These are phyloP conservation scores for Penicillium rolfsii DNA, from an alignment of 2,329 filamentous ascomycete genomes.

Conservation along the genomic window DNA sequence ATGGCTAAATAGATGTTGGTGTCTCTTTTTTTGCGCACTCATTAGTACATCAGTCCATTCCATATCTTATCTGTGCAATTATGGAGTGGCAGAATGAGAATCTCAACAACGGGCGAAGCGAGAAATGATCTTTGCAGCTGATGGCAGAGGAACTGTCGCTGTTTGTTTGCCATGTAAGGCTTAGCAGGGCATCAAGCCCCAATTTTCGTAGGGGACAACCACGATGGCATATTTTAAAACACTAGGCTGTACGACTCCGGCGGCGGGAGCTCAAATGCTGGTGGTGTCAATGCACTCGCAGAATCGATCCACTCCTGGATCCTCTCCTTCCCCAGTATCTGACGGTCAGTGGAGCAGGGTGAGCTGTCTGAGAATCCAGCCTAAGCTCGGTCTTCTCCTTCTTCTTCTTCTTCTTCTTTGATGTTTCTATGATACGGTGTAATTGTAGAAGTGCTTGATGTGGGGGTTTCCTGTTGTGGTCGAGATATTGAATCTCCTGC, in stretches of 20 bases:
- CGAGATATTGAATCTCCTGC: neutral
- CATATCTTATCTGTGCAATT: too few species aligned
- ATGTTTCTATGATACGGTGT: neutral
- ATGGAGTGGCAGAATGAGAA: too few species aligned
- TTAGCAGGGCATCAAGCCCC: too few species aligned
- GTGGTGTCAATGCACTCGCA: neutral
- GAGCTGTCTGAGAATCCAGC: neutral
- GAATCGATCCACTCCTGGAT: neutral
- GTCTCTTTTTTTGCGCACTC: too few species aligned
- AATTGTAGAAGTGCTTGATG: neutral
- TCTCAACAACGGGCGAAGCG: too few species aligned
- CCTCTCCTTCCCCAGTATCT: neutral
- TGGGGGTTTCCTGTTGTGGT: neutral
- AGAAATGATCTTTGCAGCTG: too few species aligned
- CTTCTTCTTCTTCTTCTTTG: neutral
- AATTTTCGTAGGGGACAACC: neutral
- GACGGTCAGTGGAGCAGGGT: neutral
- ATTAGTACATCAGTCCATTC: too few species aligned
- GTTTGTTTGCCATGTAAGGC: too few species aligned
- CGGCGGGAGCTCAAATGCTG: neutral
- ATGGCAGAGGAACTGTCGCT: too few species aligned
- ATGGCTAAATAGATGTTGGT: too few species aligned
- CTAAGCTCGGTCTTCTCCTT: neutral
- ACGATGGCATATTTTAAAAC: neutral
- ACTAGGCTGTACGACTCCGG: neutral